phyloP scores from a whole-genome alignment of 2,329 filamentous ascomycete genomes.

The Hypoxylon sp. region DNA sequence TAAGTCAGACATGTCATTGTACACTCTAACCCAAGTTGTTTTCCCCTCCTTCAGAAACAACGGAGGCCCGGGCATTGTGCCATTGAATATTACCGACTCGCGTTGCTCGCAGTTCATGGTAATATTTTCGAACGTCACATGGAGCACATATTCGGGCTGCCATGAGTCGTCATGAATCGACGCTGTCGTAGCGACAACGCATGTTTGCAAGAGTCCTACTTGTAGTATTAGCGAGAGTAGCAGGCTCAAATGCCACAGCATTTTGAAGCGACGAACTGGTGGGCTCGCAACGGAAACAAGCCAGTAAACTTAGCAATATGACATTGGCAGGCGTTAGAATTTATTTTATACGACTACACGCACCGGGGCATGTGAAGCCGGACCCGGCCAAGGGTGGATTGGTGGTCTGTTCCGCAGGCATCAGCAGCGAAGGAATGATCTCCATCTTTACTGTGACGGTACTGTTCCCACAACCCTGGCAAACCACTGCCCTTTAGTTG shows the following conservation, averaged over 20 bases:
- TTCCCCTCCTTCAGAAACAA: constrained; percentile 64
- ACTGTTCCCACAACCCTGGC: constrained; percentile 32
- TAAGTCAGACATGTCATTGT: constrained; percentile 67
- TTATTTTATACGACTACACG: constrained; percentile 42
- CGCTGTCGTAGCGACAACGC: constrained; percentile 41
- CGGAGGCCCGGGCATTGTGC: constrained; percentile 66
- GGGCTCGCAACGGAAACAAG: constrained; percentile 37
- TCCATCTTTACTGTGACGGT: constrained; percentile 37
- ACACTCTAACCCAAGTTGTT: constrained; percentile 71
- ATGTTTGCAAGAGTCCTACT: constrained; percentile 45
- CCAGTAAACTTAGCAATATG: constrained; percentile 38
- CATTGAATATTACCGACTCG: constrained; percentile 67
- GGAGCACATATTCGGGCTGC: constrained; percentile 54
- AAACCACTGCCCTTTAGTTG: constrained; percentile 26
- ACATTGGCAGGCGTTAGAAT: constrained; percentile 30
- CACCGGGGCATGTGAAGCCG: constrained; percentile 26
- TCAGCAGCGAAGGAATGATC: constrained; percentile 35
- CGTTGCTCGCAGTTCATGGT: constrained; percentile 63
- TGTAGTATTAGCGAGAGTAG: constrained; percentile 45
- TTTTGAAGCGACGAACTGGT: constrained; percentile 39
- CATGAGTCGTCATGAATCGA: constrained; percentile 50
- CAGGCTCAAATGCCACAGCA: constrained; percentile 47
- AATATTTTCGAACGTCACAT: constrained; percentile 56
- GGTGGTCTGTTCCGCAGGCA: constrained; percentile 17
- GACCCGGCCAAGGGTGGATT: constrained; percentile 29